phyloP scores from a whole-genome alignment of 805 yeast genomes.

The Kazachstania martiniae region DNA sequence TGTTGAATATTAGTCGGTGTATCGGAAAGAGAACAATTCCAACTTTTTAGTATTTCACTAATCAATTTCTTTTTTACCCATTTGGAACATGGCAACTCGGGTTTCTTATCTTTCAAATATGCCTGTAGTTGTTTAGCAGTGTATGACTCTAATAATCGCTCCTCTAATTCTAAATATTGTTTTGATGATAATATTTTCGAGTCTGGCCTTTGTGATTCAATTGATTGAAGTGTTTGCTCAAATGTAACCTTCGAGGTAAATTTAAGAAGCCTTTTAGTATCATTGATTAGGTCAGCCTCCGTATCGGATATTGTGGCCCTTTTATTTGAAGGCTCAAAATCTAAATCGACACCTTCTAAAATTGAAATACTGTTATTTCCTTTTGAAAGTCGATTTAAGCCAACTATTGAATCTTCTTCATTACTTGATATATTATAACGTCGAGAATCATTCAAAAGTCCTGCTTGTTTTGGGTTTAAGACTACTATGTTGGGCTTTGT shows the following conservation, averaged over 20 bases:
- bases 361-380: conserved; percentile 8
- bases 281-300: background rate
- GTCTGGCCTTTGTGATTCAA: conserved; percentile 19
- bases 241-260: conserved; percentile 16
- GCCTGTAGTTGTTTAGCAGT: conserved; percentile 20
- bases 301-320: too few relatives aligned
- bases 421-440: too few relatives aligned
- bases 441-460: conserved; percentile 8
- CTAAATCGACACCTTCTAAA: conserved; percentile 22
- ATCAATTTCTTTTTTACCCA: conserved; percentile 9
- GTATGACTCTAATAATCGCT: conserved; percentile 15
- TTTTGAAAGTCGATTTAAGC: background rate
- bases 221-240: conserved; percentile 21
- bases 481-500: conserved; percentile 19
- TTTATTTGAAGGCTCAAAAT: too few relatives aligned
- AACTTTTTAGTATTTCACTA: conserved; percentile 8
- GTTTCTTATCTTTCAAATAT: conserved; percentile 9
- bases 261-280: conserved; percentile 12
- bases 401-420: too few relatives aligned
- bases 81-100: background rate
- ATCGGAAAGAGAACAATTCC: conserved; percentile 10
- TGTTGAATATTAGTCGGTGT: background rate
- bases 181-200: conserved; percentile 11
- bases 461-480: conserved; percentile 20
- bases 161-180: conserved; percentile 12